Evolutionary conservation across 2,329 filamentous ascomycete species (phyloP), one percentile per base, ranked within the genome.

Genomic region (Botrytis galanthina): DNA sequence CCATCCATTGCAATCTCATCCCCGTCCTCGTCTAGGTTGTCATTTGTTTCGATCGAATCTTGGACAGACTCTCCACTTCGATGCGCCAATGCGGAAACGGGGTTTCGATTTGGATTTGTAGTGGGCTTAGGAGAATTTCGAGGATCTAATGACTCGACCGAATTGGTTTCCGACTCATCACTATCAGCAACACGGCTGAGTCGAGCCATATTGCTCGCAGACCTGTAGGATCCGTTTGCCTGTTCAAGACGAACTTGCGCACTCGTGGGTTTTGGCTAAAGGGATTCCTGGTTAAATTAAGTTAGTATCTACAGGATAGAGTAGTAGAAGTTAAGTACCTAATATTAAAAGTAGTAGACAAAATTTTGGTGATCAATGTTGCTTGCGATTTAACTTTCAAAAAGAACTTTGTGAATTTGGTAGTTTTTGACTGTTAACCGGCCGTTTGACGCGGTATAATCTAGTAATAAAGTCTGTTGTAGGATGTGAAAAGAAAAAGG

Each of bases 51-150:
- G 59, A 44, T 32, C 18, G n/a, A 71, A 44, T 73, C 75, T 62
- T 75, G 72, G 4, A 75, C 62, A 0, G 75, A 75, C 35, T 77
- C 77, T 75, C 74, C 75, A 71, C 75, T 74, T 73, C 74, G 73
- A 73, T 79, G 75, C n/a, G 78, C 78, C 60, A 78, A 72, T 12
- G 68, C 68, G 9, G 79, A 79, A 16, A 57, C 73, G 18, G 76
- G 72, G 20, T 72, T 29, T 68, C 73, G 29, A 77, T 77, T 16
- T 59, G 51, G 32, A 71, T 76, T 61, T 64, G 51, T 60, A 60
- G 73, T 63, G 54, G 75, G 76, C 18, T 75, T 75, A n/a, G 57
- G 73, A 39, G 73, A 14, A 8, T 73, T 57, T 42, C 16, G 35
- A 48, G n/a, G 4, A 26, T 42, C 39, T 16, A 14, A 3, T 42